These are phyloP conservation scores for Pezicula radicicola DNA, from an alignment of 2,329 filamentous ascomycete genomes.

Conservation along the genomic window DNA sequence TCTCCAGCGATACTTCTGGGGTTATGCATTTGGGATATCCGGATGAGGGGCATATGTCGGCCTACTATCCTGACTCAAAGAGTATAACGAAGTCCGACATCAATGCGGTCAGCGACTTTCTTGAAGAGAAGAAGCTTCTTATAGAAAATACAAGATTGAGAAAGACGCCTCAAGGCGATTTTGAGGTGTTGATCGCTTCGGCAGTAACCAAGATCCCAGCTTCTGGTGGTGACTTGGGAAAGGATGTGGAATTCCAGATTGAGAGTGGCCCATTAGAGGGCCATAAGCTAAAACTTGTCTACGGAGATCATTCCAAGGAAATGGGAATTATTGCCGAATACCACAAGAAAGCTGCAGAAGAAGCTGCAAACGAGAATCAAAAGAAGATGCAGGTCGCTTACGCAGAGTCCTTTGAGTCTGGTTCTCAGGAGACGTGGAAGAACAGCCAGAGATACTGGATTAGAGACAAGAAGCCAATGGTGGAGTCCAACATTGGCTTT, in stretches of 20 bases:
- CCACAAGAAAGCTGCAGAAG: constrained; percentile 64
- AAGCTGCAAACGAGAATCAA: constrained; percentile 72
- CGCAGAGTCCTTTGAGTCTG: constrained; percentile 69
- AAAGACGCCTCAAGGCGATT: constrained; percentile 62
- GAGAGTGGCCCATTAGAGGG: constrained; percentile 58
- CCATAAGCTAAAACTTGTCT: constrained; percentile 68
- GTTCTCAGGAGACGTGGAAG: constrained; percentile 75
- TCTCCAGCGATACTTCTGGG: constrained; percentile 59
- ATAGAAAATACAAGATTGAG: constrained; percentile 74
- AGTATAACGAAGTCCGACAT: constrained; percentile 75
- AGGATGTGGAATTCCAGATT: constrained; percentile 58
- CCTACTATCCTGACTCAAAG: constrained; percentile 77
- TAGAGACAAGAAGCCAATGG: constrained; percentile 74
- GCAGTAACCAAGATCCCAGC: constrained; percentile 56
- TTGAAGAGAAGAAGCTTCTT: constrained; percentile 68
- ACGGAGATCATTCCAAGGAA: constrained; percentile 71
- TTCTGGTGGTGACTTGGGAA: constrained; percentile 66
- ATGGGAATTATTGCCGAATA: constrained; percentile 67
- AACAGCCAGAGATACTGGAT: constrained; percentile 81
- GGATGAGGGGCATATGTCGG: constrained; percentile 73
- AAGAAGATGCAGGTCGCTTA: constrained; percentile 73
- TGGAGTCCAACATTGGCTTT: constrained; percentile 81
- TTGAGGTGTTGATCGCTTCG: constrained; percentile 74
- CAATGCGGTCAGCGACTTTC: constrained; percentile 66
- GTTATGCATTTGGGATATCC: constrained; percentile 75